Evolutionary conservation across 768 basidiomycete genomes (phyloP).

Genomic region (Trametes meyenii): DNA sequence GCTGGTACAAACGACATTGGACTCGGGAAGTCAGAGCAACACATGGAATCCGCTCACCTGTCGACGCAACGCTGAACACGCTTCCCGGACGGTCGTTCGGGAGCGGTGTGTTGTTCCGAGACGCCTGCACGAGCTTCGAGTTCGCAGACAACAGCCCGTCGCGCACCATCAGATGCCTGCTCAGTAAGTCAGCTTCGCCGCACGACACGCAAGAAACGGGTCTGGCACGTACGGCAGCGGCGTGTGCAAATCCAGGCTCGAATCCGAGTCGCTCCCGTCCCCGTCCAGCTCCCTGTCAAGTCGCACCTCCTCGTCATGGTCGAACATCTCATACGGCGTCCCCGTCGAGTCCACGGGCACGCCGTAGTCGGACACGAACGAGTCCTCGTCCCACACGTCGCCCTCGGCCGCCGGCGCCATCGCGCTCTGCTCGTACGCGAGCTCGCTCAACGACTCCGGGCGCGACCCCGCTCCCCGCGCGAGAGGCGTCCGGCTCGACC

Average conservation of each 20-base stretch:
- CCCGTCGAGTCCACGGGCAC: conserved; percentile 31
- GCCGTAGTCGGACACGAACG: conserved; percentile 35
- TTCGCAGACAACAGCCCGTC: conserved; percentile 43
- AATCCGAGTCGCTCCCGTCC: conserved; percentile 37
- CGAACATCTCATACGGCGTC: conserved; percentile 28
- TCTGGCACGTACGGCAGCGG: conserved; percentile 41
- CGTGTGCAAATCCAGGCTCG: conserved; percentile 42
- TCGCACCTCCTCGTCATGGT: conserved; percentile 30
- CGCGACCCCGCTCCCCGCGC: conserved; percentile 1
- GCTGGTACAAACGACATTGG: not conserved
- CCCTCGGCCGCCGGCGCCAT: conserved; percentile 14
- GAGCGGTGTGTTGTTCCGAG: conserved; percentile 21
- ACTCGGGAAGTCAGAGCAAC: not conserved
- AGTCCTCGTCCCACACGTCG: conserved; percentile 32
- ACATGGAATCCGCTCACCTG: conserved; percentile 23
- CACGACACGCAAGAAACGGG: too few relatives aligned
- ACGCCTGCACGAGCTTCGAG: conserved; percentile 40
- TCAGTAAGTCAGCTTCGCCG: not conserved
- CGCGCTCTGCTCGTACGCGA: conserved; percentile 21
- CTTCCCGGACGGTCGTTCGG: conserved; percentile 29
- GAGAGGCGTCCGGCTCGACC: conserved; percentile 12
- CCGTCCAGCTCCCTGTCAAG: conserved; percentile 34
- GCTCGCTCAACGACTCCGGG: conserved; percentile 21
- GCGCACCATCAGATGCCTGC: conserved; percentile 42
- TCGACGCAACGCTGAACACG: conserved; percentile 32